Conservation (phyloP, 495 filamentous ascomycete genomes). For the Penicillium lagena region DNA sequence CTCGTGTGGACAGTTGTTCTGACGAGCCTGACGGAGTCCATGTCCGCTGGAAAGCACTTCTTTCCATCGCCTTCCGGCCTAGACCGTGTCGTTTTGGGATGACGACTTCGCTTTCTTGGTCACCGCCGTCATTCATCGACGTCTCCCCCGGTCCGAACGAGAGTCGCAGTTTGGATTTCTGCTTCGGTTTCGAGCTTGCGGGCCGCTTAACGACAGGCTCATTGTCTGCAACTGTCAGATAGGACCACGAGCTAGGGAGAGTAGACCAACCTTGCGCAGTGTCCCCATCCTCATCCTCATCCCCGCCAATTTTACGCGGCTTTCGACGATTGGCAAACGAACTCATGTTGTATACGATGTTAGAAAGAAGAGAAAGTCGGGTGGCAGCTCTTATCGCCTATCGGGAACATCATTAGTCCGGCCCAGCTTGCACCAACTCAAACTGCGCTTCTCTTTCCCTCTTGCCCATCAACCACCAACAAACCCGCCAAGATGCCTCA, state of each 20-base stretch:
- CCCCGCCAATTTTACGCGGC: conserved; percentile 64
- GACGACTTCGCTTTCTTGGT: conserved; percentile 51
- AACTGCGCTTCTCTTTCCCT: conserved; percentile 13
- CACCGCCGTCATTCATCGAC: conserved; percentile 46
- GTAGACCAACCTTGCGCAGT: conserved; percentile 25
- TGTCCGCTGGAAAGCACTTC: conserved; percentile 56
- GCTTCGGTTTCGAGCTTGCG: conserved; percentile 49
- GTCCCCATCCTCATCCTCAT: conserved; percentile 48
- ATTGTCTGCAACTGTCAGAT: conserved; percentile 6
- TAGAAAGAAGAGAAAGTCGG: background rate
- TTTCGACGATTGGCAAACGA: conserved; percentile 66
- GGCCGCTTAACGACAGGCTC: conserved; percentile 39
- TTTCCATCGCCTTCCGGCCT: conserved; percentile 64
- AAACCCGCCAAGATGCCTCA: conserved; percentile 73
- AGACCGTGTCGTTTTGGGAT: conserved; percentile 65
- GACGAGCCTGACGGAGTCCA: conserved; percentile 32
- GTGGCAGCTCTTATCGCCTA: conserved; percentile 22
- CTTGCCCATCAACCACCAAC: conserved; percentile 8
- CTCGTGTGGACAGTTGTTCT: conserved; percentile 46
- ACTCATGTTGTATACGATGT: conserved; percentile 39
- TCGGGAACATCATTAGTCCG: conserved; percentile 32
- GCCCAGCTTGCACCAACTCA: conserved; percentile 22
- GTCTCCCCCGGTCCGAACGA: conserved; percentile 68
- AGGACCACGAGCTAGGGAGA: background rate
- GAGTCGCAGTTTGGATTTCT: conserved; percentile 57